Evolutionary conservation across 2,329 filamentous ascomycete species (phyloP).

Genomic region (Trichoderma endophyticum): DNA sequence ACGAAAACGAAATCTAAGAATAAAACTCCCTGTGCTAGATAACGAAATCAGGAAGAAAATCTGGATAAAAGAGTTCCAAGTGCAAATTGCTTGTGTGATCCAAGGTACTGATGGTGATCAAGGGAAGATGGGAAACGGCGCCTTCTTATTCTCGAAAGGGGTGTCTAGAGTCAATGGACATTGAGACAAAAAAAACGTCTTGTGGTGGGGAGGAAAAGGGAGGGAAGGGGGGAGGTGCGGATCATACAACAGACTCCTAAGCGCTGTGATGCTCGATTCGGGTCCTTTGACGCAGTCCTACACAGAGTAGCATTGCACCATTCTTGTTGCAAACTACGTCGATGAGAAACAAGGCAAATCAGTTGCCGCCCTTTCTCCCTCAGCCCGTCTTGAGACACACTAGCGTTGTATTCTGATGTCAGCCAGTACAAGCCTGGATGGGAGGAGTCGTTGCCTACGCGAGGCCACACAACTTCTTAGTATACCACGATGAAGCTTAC

Average conservation of each 20-base stretch:
- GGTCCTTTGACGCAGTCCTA: neutral
- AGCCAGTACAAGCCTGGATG: neutral
- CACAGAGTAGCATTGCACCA: neutral
- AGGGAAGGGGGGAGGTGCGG: neutral
- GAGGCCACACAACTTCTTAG: neutral
- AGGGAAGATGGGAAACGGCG: neutral
- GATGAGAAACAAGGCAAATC: neutral
- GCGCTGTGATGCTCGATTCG: neutral
- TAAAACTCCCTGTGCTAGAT: neutral
- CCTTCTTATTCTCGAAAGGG: conserved; percentile 7
- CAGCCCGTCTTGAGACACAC: neutral
- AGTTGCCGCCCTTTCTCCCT: neutral
- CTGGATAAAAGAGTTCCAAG: neutral
- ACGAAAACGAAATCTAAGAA: neutral
- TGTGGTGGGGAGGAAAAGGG: neutral
- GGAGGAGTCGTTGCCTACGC: neutral
- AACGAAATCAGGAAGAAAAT: too few species aligned
- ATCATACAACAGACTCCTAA: neutral
- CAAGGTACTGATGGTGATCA: neutral
- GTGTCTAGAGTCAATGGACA: neutral
- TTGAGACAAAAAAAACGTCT: neutral
- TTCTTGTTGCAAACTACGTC: neutral
- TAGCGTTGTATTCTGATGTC: conserved; percentile 10
- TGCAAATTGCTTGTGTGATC: neutral
- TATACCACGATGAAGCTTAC: conserved; percentile 10